These are phyloP conservation scores for Boletus sp. DNA, from an alignment of 1,284 basidiomycete species.

Conservation along the genomic window DNA sequence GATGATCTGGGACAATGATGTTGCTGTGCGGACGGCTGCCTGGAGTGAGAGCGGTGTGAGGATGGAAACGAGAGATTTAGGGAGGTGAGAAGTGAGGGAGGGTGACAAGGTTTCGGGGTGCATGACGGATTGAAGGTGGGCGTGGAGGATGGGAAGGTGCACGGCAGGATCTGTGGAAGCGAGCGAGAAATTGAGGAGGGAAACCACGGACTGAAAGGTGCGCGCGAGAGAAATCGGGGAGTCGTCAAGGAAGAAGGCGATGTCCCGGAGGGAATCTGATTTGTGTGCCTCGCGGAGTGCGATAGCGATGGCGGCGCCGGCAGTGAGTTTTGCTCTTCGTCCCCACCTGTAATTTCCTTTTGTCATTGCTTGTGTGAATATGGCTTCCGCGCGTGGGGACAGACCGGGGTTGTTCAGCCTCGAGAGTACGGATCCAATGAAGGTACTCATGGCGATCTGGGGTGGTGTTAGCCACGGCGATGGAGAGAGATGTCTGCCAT, in stretches of 20 bases:
- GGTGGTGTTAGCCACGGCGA: not conserved
- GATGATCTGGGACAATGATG: slow-evolving; percentile 51
- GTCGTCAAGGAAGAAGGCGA: slow-evolving; percentile 61
- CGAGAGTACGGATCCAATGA: slow-evolving; percentile 54
- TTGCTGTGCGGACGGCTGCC: slow-evolving; percentile 50
- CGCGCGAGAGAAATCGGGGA: slow-evolving; percentile 50
- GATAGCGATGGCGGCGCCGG: slow-evolving; percentile 62
- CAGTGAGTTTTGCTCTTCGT: slow-evolving; percentile 57
- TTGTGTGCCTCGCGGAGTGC: slow-evolving; percentile 64
- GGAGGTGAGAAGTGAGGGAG: slow-evolving; percentile 29
- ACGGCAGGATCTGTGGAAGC: slow-evolving; percentile 35
- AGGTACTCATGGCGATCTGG: slow-evolving; percentile 58
- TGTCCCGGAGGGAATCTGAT: slow-evolving; percentile 60
- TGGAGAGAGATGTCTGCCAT: slow-evolving; percentile 16
- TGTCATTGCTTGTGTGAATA: slow-evolving; percentile 63
- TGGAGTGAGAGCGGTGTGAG: slow-evolving; percentile 43
- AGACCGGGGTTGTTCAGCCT: slow-evolving; percentile 54
- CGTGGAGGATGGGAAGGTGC: slow-evolving; percentile 44
- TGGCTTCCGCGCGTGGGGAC: slow-evolving; percentile 53
- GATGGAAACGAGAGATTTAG: slow-evolving; percentile 36
- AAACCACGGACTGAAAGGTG: slow-evolving; percentile 49
- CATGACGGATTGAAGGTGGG: slow-evolving; percentile 41
- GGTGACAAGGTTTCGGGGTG: slow-evolving; percentile 32
- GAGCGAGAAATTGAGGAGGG: slow-evolving; percentile 37
- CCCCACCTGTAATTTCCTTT: slow-evolving; percentile 63